Evolutionary conservation across 148 eudicot species (phyloP).

Genomic region (Diospyros kaki): DNA sequence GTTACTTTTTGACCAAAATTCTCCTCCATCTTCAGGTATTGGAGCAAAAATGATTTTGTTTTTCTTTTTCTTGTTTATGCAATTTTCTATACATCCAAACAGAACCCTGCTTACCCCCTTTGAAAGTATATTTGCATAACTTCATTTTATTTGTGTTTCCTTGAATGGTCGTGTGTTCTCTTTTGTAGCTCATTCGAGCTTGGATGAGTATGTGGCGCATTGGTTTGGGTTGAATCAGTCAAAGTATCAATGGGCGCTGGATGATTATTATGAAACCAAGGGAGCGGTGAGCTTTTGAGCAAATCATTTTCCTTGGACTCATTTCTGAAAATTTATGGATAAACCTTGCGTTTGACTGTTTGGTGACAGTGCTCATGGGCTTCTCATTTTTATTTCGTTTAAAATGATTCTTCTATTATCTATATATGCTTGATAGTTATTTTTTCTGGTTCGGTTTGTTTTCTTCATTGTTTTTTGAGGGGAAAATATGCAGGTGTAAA

Average conservation of each 20-base stretch:
- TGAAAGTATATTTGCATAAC: neutral
- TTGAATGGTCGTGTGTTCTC: neutral
- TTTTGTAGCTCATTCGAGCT: conserved; percentile 76
- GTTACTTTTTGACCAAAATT: too few relatives aligned
- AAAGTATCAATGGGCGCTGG: conserved; percentile 97
- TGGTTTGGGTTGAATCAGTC: conserved; percentile 96
- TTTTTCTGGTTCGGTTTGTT: neutral
- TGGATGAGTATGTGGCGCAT: conserved; percentile 83
- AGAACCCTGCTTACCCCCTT: neutral
- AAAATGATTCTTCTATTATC: neutral
- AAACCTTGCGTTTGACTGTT: neutral
- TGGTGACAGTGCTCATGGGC: neutral
- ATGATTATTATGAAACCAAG: conserved; percentile 77
- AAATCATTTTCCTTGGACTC: neutral
- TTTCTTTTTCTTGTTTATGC: neutral
- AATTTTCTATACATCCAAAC: neutral
- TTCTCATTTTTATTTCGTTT: neutral
- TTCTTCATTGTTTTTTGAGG: neutral
- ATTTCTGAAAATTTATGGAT: conserved; percentile 3
- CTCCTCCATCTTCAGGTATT: neutral
- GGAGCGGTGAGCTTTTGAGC: conserved; percentile 46
- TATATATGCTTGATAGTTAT: neutral
- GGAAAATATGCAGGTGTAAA: neutral
- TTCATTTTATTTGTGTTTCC: neutral
- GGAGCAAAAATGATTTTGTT: neutral